phyloP scores from a whole-genome alignment of 495 filamentous ascomycete species.

The Bacidia rubella region DNA sequence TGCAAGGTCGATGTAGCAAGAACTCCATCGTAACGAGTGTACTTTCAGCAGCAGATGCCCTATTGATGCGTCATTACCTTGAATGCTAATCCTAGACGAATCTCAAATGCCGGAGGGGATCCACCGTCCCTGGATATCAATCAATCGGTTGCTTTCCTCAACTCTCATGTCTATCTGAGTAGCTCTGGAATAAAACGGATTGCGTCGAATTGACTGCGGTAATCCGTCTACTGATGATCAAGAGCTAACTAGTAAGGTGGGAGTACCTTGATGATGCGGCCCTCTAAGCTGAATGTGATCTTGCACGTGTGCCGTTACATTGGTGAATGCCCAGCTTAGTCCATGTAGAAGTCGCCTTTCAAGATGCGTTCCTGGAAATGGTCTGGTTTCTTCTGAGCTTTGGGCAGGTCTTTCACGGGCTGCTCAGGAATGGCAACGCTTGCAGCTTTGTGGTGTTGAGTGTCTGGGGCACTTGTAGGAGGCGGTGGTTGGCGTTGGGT shows the following conservation, averaged over 20 bases:
- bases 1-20: too few species aligned
- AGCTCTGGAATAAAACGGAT: too few species aligned
- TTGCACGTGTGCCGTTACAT: too few species aligned
- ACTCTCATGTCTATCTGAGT: too few species aligned
- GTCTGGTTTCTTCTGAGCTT: constrained; percentile 59
- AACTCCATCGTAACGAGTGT: too few species aligned
- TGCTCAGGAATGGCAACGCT: constrained; percentile 57
- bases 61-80: not conserved
- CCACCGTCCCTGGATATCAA: too few species aligned
- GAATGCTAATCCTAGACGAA: not conserved
- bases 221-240: too few species aligned
- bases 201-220: too few species aligned
- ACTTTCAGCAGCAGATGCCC: not conserved
- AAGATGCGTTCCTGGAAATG: constrained; percentile 91
- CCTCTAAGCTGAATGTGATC: too few species aligned
- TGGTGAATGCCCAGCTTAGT: constrained; percentile 43
- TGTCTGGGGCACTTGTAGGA: constrained; percentile 18
- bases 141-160: too few species aligned
- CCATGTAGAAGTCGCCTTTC: constrained; percentile 97
- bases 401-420: constrained; percentile 55
- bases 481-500: constrained; percentile 28
- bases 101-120: not conserved
- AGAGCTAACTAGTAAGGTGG: too few species aligned
- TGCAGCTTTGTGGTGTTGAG: constrained; percentile 37
- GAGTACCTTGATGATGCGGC: too few species aligned